Evolutionary conservation across 2,329 filamentous ascomycete species (phyloP).

Genomic region (Dactylella cylindrospora): DNA sequence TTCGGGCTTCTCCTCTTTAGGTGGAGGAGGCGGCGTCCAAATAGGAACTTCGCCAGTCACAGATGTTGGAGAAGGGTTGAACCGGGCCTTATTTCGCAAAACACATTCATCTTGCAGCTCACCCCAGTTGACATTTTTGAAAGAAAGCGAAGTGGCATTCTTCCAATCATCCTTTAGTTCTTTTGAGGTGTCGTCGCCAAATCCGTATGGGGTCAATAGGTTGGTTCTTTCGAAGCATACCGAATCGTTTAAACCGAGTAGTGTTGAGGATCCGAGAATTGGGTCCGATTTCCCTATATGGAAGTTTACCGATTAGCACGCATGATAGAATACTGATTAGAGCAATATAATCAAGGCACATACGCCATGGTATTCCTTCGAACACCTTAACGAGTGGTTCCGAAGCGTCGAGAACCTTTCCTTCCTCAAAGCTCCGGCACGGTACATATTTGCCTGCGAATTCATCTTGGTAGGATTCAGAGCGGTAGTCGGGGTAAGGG

Average conservation of each 20-base stretch:
- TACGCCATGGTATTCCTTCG: slow-evolving; percentile 59
- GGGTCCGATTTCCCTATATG: slow-evolving; percentile 81
- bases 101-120: slow-evolving; percentile 60
- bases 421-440: slow-evolving; percentile 24
- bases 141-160: slow-evolving; percentile 54
- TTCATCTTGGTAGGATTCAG: background rate
- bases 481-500: slow-evolving; percentile 20
- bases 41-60: slow-evolving; percentile 5
- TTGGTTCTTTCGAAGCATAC: slow-evolving; percentile 94
- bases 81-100: slow-evolving; percentile 67
- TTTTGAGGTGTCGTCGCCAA: slow-evolving; percentile 65
- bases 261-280: slow-evolving; percentile 78
- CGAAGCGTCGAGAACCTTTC: slow-evolving; percentile 18
- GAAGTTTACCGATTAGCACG: too few relatives aligned
- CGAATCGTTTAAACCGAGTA: slow-evolving; percentile 76
- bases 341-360: background rate
- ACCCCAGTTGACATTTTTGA: slow-evolving; percentile 61
- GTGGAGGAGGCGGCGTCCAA: slow-evolving; percentile 43
- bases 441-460: slow-evolving; percentile 10
- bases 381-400: slow-evolving; percentile 20
- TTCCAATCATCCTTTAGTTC: slow-evolving; percentile 28
- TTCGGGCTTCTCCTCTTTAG: slow-evolving; percentile 37
- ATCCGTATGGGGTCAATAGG: slow-evolving; percentile 74
- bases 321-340: too few relatives aligned
- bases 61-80: slow-evolving; percentile 49